Evolutionary conservation across 2,329 filamentous ascomycete genomes (phyloP), one percentile per base, ranked within the genome.

Genomic region (Rachicladosporium sp.): DNA sequence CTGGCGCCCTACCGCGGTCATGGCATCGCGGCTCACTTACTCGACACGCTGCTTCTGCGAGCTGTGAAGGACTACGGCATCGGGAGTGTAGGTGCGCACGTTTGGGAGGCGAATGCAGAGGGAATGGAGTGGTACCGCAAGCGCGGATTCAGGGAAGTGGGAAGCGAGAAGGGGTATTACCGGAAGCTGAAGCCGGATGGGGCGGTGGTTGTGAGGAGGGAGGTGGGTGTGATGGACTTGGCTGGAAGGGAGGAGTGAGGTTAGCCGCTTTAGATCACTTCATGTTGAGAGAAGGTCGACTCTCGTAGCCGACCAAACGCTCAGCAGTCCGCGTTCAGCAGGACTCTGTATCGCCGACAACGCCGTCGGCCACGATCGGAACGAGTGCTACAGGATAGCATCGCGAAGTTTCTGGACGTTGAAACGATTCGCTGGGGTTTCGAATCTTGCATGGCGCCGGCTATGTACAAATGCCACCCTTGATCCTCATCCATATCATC

Each of bases 71-170:
- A 68, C 40, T 70, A 76, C 46, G 65, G 67, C 19, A 67, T 73
- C 21, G 58, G 56, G 8, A 63, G 60, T 10, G 67, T 79, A 12
- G 74, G 71, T 2, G 76, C 76, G 9, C 76, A 80, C 55, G 75
- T 79, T 1, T 79, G 78, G 67, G 74, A 76, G 48, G 69, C 67
- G 13, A 80, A 80, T 41, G 63, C 67, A 11, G 74, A 77, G 36
- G 76, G 67, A 0, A 49, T 76, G 46, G 63, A 66, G 35, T 80
- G 76, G 76, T 80, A 80, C 59, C 53, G 56, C 33, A 69, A 70
- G 45, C 63, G 74, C 4, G 73, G 71, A 0, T 80, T 80, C 44
- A 61, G 62, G 44, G 63, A 71, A 31, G 60, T 69, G 12, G 64
- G 62, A 2, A 58, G 67, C 37, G 66, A 77, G 33, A 63, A 71